A percentile compares a stretch with the other conserved stretches of the same genome.
phyloP scores from a whole-genome alignment of 208 protist genomes.

The Acanthamoeba rhysodes region DNA sequence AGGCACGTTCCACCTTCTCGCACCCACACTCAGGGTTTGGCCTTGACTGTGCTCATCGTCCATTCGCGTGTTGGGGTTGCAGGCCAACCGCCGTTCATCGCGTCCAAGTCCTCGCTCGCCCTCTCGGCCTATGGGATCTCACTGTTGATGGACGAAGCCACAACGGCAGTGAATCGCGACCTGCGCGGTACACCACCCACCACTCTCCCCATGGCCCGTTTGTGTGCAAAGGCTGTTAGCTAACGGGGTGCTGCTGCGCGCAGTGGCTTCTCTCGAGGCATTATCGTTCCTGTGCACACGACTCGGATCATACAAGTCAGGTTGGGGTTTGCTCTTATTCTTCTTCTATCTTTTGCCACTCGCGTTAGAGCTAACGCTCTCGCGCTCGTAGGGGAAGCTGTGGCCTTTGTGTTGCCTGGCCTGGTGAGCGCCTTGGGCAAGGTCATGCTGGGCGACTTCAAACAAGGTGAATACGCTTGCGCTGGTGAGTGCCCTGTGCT shows the following conservation, averaged over 20 bases:
- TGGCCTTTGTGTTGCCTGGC: slow-evolving; percentile 43
- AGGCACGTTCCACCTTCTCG: background rate
- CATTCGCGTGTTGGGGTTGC: background rate
- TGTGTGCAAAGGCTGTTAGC: background rate
- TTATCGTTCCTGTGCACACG: slow-evolving; percentile 4
- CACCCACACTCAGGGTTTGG: too few species aligned
- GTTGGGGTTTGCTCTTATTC: background rate
- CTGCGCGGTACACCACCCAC: background rate
- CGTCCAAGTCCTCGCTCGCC: slow-evolving; percentile 60
- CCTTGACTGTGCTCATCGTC: background rate
- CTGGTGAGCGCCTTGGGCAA: slow-evolving; percentile 61
- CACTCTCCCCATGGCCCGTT: background rate
- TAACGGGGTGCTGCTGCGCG: background rate
- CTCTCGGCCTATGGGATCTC: slow-evolving; percentile 38
- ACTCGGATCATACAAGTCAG: slow-evolving; percentile 16
- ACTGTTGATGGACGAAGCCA: slow-evolving; percentile 59
- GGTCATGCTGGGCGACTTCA: slow-evolving; percentile 64
- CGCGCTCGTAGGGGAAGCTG: slow-evolving; percentile 20
- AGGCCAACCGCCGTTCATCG: slow-evolving; percentile 16
- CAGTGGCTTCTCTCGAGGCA: slow-evolving; percentile 47
- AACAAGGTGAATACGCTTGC: background rate
- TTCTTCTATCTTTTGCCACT: background rate
- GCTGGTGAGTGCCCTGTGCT: background rate
- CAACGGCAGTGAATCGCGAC: slow-evolving; percentile 14
- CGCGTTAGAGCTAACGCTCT: background rate